A percentile compares a stretch with the other conserved stretches of the same genome.
These are phyloP conservation scores for Podila clonocystis DNA, from an alignment of 192 early-diverging fungal species.

Conservation along the genomic window DNA sequence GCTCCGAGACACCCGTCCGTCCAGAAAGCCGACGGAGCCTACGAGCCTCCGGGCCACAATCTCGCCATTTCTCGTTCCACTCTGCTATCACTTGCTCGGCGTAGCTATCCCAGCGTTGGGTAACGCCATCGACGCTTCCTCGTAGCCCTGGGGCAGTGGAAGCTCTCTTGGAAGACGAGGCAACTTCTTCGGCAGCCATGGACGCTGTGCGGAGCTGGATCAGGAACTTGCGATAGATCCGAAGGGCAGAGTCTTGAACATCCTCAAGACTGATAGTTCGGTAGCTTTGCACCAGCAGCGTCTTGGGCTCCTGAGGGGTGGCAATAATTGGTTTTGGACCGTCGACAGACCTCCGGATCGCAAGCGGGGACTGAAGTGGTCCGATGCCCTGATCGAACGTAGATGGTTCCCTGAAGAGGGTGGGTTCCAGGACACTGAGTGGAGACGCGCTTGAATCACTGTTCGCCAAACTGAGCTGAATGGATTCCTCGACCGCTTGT, in stretches of 20 bases:
- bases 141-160: background rate
- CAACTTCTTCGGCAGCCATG: slow-evolving; percentile 36
- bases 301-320: slow-evolving; percentile 10
- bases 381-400: slow-evolving; percentile 13
- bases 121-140: slow-evolving; percentile 23
- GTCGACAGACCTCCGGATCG: background rate
- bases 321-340: slow-evolving; percentile 17
- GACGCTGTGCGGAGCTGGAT: slow-evolving; percentile 38
- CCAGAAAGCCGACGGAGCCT: slow-evolving; percentile 9
- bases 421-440: background rate
- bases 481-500: background rate
- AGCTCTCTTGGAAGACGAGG: background rate
- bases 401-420: background rate
- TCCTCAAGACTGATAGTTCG: slow-evolving; percentile 41
- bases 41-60: background rate
- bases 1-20: background rate
- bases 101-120: slow-evolving; percentile 29
- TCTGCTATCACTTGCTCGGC: slow-evolving; percentile 39
- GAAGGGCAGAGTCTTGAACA: slow-evolving; percentile 39
- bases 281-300: slow-evolving; percentile 29
- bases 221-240: slow-evolving; percentile 42
- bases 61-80: slow-evolving; percentile 47
- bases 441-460: background rate
- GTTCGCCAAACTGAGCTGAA: background rate
- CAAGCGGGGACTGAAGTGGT: slow-evolving; percentile 20